Percentiles rank a stretch among this genome's conserved stretches.
These are phyloP conservation scores for Nemania diffusa DNA, from an alignment of 2,329 filamentous ascomycete genomes.

Conservation along the genomic window DNA sequence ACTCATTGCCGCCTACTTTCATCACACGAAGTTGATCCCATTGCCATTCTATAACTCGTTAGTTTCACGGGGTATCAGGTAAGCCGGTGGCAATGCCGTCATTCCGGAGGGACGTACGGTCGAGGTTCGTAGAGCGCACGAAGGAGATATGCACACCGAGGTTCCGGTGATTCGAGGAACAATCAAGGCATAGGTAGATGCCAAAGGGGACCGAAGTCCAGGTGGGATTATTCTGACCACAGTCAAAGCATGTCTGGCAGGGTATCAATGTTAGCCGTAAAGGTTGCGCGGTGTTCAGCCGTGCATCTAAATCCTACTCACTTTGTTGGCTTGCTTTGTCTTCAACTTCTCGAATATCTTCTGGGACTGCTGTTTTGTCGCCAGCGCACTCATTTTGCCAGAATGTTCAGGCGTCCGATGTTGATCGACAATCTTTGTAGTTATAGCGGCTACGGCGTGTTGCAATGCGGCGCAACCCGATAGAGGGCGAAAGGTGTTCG, in stretches of 20 bases:
- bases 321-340: constrained; percentile 93
- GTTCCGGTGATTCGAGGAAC: constrained; percentile 95
- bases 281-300: neutral
- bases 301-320: constrained; percentile 54
- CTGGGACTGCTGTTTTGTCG: constrained; percentile 93
- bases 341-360: constrained; percentile 99
- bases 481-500: neutral
- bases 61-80: constrained; percentile 31
- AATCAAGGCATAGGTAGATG: constrained; percentile 98
- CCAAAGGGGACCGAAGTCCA: constrained; percentile 98
- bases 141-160: constrained; percentile 99
- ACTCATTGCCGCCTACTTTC: constrained; percentile 99
- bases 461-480: neutral
- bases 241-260: constrained; percentile 90
- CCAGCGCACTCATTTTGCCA: constrained; percentile 71
- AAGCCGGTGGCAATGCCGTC: neutral
- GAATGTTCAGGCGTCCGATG: constrained; percentile 11
- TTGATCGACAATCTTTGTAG: neutral
- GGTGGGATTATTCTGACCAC: constrained; percentile 95
- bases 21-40: constrained; percentile 97
- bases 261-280: neutral
- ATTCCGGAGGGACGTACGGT: constrained; percentile 74
- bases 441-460: neutral
- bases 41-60: constrained; percentile 80
- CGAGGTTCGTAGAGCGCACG: constrained; percentile 96